Evolutionary conservation across 495 filamentous ascomycete genomes (phyloP).

Genomic region (Aspergillus sclerotioniger): DNA sequence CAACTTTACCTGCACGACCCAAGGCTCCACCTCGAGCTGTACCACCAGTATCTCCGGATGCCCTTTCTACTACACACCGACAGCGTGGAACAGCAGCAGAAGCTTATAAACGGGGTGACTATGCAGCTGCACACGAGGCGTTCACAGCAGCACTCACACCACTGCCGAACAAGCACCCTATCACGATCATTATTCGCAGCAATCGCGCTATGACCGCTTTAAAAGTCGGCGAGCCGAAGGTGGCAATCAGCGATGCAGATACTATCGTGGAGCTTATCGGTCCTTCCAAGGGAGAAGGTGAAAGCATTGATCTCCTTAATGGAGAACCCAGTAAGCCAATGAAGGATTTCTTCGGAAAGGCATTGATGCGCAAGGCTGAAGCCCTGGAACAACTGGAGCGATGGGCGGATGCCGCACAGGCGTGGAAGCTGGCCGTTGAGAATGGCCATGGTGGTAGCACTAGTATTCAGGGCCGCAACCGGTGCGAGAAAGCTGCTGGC

Average conservation of each 20-base stretch:
- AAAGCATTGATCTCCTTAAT: conserved; percentile 68
- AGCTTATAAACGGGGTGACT: conserved; percentile 93
- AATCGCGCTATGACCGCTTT: conserved; percentile 88
- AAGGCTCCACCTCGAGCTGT: conserved; percentile 60
- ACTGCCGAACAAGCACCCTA: conserved; percentile 77
- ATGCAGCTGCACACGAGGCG: conserved; percentile 73
- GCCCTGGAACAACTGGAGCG: conserved; percentile 93
- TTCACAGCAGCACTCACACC: conserved; percentile 74
- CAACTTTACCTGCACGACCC: conserved; percentile 43
- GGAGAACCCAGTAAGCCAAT: conserved; percentile 74
- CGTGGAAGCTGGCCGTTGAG: conserved; percentile 82
- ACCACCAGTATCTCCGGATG: conserved; percentile 63
- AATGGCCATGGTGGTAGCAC: conserved; percentile 77
- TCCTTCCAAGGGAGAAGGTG: conserved; percentile 68
- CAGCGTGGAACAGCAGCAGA: conserved; percentile 75
- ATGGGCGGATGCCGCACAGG: conserved; percentile 77
- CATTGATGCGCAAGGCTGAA: conserved; percentile 90
- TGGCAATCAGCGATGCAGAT: conserved; percentile 80
- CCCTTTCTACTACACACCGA: conserved; percentile 68
- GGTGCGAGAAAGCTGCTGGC: conserved; percentile 81
- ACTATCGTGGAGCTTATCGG: conserved; percentile 79
- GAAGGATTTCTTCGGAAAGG: conserved; percentile 89
- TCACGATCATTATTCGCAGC: conserved; percentile 80
- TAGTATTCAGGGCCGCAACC: conserved; percentile 80
- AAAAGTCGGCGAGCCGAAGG: conserved; percentile 86